Base-by-base conservation (phyloP, 495 filamentous ascomycete species). In the Xylaria castorea region DNA sequence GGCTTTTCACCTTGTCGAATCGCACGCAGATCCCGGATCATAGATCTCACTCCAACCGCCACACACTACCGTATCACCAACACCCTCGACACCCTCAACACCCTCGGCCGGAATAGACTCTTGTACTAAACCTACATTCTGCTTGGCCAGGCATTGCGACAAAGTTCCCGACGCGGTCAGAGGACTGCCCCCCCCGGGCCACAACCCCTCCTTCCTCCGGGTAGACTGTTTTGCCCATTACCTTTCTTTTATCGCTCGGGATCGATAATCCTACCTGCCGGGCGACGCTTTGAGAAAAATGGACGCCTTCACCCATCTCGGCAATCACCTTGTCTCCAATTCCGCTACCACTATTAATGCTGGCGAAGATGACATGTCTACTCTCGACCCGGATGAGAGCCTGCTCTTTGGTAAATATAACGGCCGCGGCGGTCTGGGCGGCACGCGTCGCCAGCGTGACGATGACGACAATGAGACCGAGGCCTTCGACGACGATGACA, bases 401-500 rank as follows among this genome's bases (percentile, higher is more conserved):
- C 85, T 92, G 75, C 87, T 93, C 32, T 90, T 91, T 76, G 86
- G 88, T 76, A 88, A 89, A 71, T 89, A 91, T 79, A 87, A 88
- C 55, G 86, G 87, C 63, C 88, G 88, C 55, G 91, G 80, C 34
- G 82, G 80, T 53, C 67, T 83, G 34, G 80, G 80, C 50, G 83
- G 77, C 63, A 75, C 80, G 58, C 75, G 83, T 79, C 91, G 81
- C 85, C 92, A 79, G 84, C 93, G 86, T 81, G 96, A 85, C 83
- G 92, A 85, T 84, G 92, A 94, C 77, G 95, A 98, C 75, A 95
- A 98, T 77, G 94, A 97, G 71, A 93, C 92, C 34, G 93, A 97
- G 77, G 87, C 88, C 66, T 92, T 92, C 71, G 93, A 94, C 61
- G 94, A 97, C 74, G 96, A 98, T 73, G 96, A 98, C 79, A 86